Percentiles rank a stretch among this genome's conserved stretches.
These are phyloP conservation scores for Diplodia sapinea DNA, from an alignment of 2,329 filamentous ascomycete genomes.

Conservation along the genomic window DNA sequence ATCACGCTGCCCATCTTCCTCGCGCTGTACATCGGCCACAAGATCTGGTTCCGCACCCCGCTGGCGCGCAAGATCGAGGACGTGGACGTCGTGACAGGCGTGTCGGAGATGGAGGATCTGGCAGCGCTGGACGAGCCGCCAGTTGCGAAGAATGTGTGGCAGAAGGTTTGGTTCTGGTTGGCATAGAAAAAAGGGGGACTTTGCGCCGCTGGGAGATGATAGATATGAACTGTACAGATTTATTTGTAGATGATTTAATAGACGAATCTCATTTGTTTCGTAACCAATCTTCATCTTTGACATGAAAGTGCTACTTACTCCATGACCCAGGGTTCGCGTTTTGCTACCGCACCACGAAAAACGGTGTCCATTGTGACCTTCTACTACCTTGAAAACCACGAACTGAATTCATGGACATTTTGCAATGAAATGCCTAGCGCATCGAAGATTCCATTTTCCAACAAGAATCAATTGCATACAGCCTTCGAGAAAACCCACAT, in stretches of 20 bases:
- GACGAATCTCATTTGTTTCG: background rate
- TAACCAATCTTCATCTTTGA: background rate
- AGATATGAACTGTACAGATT: background rate
- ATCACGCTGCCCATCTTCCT: slow-evolving; percentile 46
- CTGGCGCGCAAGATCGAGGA: slow-evolving; percentile 40
- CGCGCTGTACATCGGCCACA: slow-evolving; percentile 44
- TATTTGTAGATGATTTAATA: background rate
- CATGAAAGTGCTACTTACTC: background rate
- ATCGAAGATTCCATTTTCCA: too few relatives aligned
- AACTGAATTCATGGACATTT: too few relatives aligned
- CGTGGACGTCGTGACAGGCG: slow-evolving; percentile 44
- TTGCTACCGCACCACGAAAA: background rate
- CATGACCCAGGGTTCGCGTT: background rate
- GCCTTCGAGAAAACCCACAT: too few relatives aligned
- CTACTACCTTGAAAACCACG: too few relatives aligned
- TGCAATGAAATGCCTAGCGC: too few relatives aligned
- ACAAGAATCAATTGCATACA: too few relatives aligned
- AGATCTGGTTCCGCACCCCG: slow-evolving; percentile 39
- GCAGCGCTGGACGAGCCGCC: slow-evolving; percentile 43
- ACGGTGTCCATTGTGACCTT: too few relatives aligned
- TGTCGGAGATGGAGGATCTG: slow-evolving; percentile 46
- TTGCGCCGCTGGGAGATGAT: background rate
- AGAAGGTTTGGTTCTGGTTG: slow-evolving; percentile 47
- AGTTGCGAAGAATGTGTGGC: slow-evolving; percentile 43
- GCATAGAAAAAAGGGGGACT: slow-evolving; percentile 36